Conservation (phyloP, 768 basidiomycete genomes). For the Suillus clintonianus region DNA sequence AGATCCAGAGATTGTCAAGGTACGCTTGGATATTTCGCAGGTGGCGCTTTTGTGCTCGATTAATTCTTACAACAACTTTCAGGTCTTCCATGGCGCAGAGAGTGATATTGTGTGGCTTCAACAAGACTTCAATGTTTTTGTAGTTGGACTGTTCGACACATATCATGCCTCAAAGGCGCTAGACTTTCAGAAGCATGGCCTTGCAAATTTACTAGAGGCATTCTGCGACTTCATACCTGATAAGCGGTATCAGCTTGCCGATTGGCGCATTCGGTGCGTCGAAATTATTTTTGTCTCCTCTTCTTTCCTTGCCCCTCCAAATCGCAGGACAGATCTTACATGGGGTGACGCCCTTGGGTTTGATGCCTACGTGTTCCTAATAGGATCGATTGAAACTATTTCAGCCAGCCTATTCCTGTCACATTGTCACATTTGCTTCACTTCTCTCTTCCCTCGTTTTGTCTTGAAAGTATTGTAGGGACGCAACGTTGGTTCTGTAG, state of each 20-base stretch:
- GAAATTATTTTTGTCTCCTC: background rate
- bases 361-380: background rate
- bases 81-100: slow-evolving; percentile 95
- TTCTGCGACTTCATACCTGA: slow-evolving; percentile 91
- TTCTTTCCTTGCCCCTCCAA: background rate
- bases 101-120: slow-evolving; percentile 96
- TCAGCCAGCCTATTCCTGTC: background rate
- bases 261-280: slow-evolving; percentile 89
- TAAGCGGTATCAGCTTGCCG: slow-evolving; percentile 95
- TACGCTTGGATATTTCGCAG: slow-evolving; percentile 30
- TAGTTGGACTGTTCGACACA: slow-evolving; percentile 97
- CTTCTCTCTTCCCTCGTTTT: background rate
- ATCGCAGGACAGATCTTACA: background rate
- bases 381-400: background rate
- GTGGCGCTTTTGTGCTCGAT: background rate
- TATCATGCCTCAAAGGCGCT: slow-evolving; percentile 90
- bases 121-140: slow-evolving; percentile 90
- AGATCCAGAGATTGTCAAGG: slow-evolving; percentile 84
- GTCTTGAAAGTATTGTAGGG: background rate
- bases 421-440: background rate
- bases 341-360: background rate
- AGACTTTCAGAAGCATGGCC: slow-evolving; percentile 81
- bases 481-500: background rate
- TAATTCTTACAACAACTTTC: background rate
- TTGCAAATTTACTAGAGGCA: slow-evolving; percentile 82